Evolutionary conservation across 2,329 filamentous ascomycete species (phyloP).

Genomic region (Phyllosticta ampelicida): DNA sequence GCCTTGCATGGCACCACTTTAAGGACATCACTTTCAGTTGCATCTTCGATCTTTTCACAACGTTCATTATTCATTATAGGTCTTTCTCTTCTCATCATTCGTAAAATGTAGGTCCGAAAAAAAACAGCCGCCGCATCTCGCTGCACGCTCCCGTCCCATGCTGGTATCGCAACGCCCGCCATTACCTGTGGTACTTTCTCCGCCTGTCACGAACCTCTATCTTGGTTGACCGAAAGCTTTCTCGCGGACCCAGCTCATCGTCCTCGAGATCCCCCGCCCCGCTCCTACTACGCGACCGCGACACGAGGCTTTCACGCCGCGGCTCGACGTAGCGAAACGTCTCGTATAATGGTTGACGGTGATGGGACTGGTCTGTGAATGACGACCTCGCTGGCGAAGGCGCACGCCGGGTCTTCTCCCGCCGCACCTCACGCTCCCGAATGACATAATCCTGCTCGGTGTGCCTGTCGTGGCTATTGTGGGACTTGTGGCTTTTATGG

Average conservation of each 20-base stretch:
- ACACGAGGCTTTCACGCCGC: slow-evolving; percentile 20
- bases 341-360: slow-evolving; percentile 28
- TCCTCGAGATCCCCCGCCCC: slow-evolving; percentile 20
- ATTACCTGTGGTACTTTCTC: slow-evolving; percentile 3
- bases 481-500: slow-evolving; percentile 25
- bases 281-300: slow-evolving; percentile 20
- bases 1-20: not conserved
- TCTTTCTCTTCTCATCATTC: not conserved
- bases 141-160: slow-evolving; percentile 9
- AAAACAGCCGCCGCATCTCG: not conserved
- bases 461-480: slow-evolving; percentile 23
- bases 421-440: slow-evolving; percentile 33
- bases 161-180: too few relatives aligned
- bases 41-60: not conserved
- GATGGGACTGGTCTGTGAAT: slow-evolving; percentile 12
- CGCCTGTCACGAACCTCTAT: slow-evolving; percentile 19
- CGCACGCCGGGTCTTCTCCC: slow-evolving; percentile 23
- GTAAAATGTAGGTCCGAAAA: not conserved
- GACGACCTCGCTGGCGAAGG: slow-evolving; percentile 23
- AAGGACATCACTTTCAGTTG: not conserved
- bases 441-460: slow-evolving; percentile 30
- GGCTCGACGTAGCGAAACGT: slow-evolving; percentile 38
- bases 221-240: slow-evolving; percentile 20
- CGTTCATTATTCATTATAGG: not conserved
- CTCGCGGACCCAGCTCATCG: slow-evolving; percentile 13